Evolutionary conservation across 2,329 filamentous ascomycete genomes (phyloP), one percentile per base, ranked within the genome.

Genomic region (Xylariaceae sp.): DNA sequence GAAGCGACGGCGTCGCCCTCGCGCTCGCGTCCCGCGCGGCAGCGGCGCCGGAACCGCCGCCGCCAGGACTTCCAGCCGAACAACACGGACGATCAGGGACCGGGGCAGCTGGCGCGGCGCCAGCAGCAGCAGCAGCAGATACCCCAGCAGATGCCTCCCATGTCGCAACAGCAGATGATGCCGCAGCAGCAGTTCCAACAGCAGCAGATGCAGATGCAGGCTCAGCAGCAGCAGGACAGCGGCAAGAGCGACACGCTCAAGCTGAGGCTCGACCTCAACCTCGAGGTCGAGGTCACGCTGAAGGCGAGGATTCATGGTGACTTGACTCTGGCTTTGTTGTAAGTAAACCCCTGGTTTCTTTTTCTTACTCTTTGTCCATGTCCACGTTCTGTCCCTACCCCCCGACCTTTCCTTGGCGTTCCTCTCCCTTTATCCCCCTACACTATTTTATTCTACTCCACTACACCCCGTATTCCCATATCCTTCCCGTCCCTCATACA

Each of bases 261-360:
- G 57, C 64, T 90, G 53, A 74, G 81, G 34, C 66, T 90, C 16
- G 85, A 90, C 57, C 69, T 88, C 47, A 90, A 90, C 62, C 68
- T 92, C 43, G 85, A 92, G 52, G 76, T 90, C 38, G 86, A 90
- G 62, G 85, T 90, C 48, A 83, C 88, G 56, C 72, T 92, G 47
- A 90, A 90, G 71, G 85, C 85, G 19, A 82, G 82, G 63, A 88
- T 92, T 52, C 80, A 88, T 52, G 87, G 87, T 59, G 87, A 92
- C 66, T 65, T 94, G 50, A 87, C 84, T 31, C 63, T 90, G 50
- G 82, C 80, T 50, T 70, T 90, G 49, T 64, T 74, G 70, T 74
- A 66, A 43, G 41, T 46, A 12, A 35, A 11, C 31, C 12, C n/a
- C 9, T 12, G n/a, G n/a, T n/a, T n/a, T n/a, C n/a, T n/a, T 8